Percentiles rank a stretch among this genome's conserved stretches.
phyloP scores from a whole-genome alignment of 108 stramenopile species.

The Stephanodiscus minutulus region DNA sequence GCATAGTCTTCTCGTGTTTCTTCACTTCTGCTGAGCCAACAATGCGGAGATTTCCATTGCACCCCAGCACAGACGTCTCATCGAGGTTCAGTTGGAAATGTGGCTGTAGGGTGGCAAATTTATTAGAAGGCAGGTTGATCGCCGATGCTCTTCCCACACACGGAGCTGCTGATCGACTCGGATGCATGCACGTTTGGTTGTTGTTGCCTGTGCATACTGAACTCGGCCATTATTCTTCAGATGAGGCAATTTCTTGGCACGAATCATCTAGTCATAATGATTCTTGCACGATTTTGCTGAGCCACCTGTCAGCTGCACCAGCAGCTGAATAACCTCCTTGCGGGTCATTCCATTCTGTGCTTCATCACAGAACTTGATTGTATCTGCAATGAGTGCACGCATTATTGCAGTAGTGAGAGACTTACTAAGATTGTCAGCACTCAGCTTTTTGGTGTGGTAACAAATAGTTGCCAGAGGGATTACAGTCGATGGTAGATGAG shows the following conservation, averaged over 20 bases:
- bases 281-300: neutral
- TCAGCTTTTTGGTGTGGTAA: too few relatives aligned
- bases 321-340: conserved; percentile 4
- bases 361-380: neutral
- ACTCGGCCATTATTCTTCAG: conserved; percentile 11
- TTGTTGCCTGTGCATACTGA: neutral
- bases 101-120: neutral
- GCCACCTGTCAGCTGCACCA: neutral
- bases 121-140: neutral
- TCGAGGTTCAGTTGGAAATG: conserved; percentile 5
- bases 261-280: conserved; percentile 5
- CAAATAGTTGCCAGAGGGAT: too few relatives aligned
- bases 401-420: too few relatives aligned
- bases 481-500: too few relatives aligned
- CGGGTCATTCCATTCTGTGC: conserved; percentile 17
- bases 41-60: neutral
- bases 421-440: too few relatives aligned
- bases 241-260: neutral
- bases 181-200: conserved; percentile 9
- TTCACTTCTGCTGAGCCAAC: neutral
- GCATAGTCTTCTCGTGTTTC: conserved; percentile 7
- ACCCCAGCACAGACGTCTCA: conserved; percentile 10
- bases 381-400: neutral
- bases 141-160: neutral
- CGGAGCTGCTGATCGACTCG: neutral